Evolutionary conservation across 371 early-diverging fungal species (phyloP), one percentile per base, ranked within the genome.

Genomic region (Catenaria anguillulae): DNA sequence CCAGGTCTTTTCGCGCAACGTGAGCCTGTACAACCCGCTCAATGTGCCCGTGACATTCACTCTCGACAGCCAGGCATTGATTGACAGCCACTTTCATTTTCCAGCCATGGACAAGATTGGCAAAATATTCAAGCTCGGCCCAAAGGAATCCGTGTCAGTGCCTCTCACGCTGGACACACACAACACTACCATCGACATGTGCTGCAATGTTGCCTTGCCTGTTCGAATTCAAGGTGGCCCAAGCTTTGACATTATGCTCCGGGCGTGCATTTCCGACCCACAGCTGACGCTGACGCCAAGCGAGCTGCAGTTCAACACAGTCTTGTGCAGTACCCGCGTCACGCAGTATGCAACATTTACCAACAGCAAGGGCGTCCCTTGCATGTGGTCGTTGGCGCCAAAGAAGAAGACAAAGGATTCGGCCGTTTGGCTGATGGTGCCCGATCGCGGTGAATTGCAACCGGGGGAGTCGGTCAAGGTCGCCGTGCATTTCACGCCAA

Each of bases 301-400:
- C 3, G 73, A 71, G 6, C 60, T 80, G 23, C 56, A 63, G 17
- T 80, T 78, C 67, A 79, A 78, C 13, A 72, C 75, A 33, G 71
- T 80, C 0, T 45, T 74, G 17, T 75, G 74, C 60, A 79, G 81
- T 12, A 62, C 63, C 12, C 66, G 81, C 40, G 74, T 75, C 56
- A 71, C 71, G 0, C 56, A 70, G 19, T 36, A 62, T n/a, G 59
- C 76, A n/a, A 64, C 65, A 34, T 21, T 78, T 15, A 60, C 60
- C 33, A 80, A 80, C 67, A 63, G 68, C 4, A 70, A 71, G 55
- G 24, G 68, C 3, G 74, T 78, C 0, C 67, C 71, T 5, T 73
- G 75, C 60, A 76, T 74, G 60, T 80, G 80, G 80, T 58, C 67
- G 40, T 42, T 26, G 23, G 23, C 36, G n/a, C 33, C 42, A 17